Conservation (phyloP, 202 grass and related monocot species). For the Panicum hallii region DNA sequence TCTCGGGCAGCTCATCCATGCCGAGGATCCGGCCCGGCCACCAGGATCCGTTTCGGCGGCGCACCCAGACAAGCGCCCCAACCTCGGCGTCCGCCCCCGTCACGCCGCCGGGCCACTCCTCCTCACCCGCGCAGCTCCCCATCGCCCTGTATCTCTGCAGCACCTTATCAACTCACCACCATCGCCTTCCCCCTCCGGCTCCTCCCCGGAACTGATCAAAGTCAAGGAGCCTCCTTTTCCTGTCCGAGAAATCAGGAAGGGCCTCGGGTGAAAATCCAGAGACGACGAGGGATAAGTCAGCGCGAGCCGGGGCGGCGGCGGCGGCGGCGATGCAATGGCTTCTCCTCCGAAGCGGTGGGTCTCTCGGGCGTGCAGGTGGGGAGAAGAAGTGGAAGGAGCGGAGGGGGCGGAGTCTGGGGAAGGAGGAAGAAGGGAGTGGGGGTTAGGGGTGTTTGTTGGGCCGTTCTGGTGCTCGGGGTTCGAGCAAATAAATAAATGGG, state of each 20-base stretch:
- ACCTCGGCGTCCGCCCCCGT: slow-evolving; percentile 63
- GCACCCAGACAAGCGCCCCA: slow-evolving; percentile 87
- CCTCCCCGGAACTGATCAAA: slow-evolving; percentile 42
- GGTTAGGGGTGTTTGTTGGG: slow-evolving; percentile 35
- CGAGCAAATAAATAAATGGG: neutral
- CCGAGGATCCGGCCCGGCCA: slow-evolving; percentile 91
- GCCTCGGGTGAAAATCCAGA: slow-evolving; percentile 19
- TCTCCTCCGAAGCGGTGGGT: slow-evolving; percentile 19
- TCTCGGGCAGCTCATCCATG: slow-evolving; percentile 68
- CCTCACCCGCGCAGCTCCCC: slow-evolving; percentile 54
- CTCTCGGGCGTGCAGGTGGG: slow-evolving; percentile 37
- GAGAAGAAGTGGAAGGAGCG: slow-evolving; percentile 34
- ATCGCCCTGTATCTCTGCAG: slow-evolving; percentile 26
- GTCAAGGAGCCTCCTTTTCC: slow-evolving; percentile 35
- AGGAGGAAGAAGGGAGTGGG: slow-evolving; percentile 3
- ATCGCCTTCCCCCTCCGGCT: slow-evolving; percentile 28
- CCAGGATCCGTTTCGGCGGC: slow-evolving; percentile 98
- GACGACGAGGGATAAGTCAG: neutral
- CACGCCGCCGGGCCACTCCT: slow-evolving; percentile 42
- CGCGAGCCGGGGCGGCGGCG: neutral
- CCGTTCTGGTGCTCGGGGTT: neutral
- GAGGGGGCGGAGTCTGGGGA: slow-evolving; percentile 12
- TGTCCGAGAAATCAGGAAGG: slow-evolving; percentile 28
- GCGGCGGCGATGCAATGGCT: slow-evolving; percentile 7
- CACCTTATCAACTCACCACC: slow-evolving; percentile 10